Evolutionary conservation across 305 asterid genomes (phyloP), one percentile per base, ranked within the genome.

Genomic region (Fraxinus xanthoxyloides): DNA sequence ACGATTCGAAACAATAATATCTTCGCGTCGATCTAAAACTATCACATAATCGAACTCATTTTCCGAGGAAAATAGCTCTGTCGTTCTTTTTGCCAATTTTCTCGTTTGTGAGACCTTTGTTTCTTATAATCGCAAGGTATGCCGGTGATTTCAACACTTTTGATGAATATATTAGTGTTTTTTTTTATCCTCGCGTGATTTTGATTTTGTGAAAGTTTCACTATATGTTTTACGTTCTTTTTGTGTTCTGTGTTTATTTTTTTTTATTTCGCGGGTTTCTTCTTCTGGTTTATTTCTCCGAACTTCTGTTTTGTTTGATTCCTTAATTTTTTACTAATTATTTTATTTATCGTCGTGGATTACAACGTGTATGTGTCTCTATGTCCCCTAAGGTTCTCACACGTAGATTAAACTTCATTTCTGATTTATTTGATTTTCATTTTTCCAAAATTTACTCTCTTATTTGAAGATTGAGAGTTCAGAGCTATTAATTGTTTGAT

Each of bases 111-210:
- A 28, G 36, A 12, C 21, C 21, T 28, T 30, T 30, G 75, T 69
- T 30, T 30, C 75, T 23, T 69, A 31, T 30, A 72, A 51, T 73
- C 79, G 75, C 7, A 38, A 85, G 86, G 88, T 80, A 59, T 28
- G 82, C 43, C 56, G 48, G 46, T 12, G 59, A 34, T 69, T 69
- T 69, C 40, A 30, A 69, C 40, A 1, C 40, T 30, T 69, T 21
- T 69, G 19, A 13, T 69, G 75, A 28, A 13, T 31, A 10, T 65
- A 74, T 79, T 70, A 12, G 51, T 19, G n/a, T 7, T 77, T 69
- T 76, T 76, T 51, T 70, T 77, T 4, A 48, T 17, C 8, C 63
- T 51, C 23, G 0, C 23, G 63, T 19, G 63, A 51, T 51, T 3
- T 3, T 23, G 1, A 59, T 73, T 40, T 54, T 69, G 19, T 77